These are phyloP conservation scores for Fraxinus velutina DNA, from an alignment of 305 asterid genomes.

Conservation along the genomic window DNA sequence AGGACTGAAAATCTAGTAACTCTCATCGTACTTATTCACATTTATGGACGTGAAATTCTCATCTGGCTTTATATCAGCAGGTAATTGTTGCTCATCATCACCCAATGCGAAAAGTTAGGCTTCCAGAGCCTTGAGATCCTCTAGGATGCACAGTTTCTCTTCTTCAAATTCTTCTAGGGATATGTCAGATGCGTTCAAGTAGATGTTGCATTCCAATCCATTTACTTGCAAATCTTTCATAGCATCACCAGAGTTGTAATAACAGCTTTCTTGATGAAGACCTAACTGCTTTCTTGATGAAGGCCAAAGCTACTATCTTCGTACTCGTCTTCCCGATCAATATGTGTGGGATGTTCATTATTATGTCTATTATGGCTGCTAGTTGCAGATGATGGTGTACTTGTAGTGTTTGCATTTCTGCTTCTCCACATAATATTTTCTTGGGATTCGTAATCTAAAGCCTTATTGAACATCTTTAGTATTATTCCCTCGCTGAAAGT, in stretches of 20 bases:
- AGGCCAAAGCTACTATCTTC: constrained; percentile 20
- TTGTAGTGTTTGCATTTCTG: constrained; percentile 32
- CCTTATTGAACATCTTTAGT: constrained; percentile 16
- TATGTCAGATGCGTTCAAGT: neutral
- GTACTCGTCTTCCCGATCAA: constrained; percentile 29
- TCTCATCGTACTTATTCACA: neutral
- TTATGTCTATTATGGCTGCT: constrained; percentile 37
- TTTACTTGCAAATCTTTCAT: constrained; percentile 35
- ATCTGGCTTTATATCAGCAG: constrained; percentile 8
- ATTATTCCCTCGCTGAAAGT: neutral
- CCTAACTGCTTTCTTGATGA: constrained; percentile 14
- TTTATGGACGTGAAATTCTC: neutral
- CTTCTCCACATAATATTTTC: constrained; percentile 38
- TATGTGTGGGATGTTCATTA: constrained; percentile 32
- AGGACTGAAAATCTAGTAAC: constrained; percentile 17
- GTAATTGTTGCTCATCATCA: constrained; percentile 26
- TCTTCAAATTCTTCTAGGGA: constrained; percentile 57
- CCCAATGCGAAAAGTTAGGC: constrained; percentile 44
- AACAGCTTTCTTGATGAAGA: constrained; percentile 10
- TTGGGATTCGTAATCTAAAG: constrained; percentile 37
- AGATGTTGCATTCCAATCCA: neutral
- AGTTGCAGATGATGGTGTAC: constrained; percentile 35
- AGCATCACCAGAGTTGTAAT: constrained; percentile 32
- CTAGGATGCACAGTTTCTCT: constrained; percentile 39
- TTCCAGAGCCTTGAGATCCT: constrained; percentile 55